Evolutionary conservation across 2,329 filamentous ascomycete genomes (phyloP).

Genomic region (Fusarium sp.): DNA sequence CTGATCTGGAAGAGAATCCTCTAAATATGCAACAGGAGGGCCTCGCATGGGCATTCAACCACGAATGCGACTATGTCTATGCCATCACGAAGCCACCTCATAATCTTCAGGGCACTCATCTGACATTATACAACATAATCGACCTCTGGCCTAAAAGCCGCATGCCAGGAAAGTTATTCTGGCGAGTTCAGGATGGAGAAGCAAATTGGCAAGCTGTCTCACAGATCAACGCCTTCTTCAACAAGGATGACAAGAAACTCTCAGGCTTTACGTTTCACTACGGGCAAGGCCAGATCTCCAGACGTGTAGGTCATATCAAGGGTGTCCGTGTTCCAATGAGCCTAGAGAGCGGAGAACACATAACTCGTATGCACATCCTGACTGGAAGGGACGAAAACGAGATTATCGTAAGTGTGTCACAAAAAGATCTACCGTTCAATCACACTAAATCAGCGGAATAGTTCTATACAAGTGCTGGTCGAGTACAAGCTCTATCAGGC

Average conservation of each 20-base stretch:
- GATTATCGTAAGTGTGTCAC: conserved; percentile 4
- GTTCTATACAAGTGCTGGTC: background rate
- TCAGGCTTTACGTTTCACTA: conserved; percentile 16
- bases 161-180: conserved; percentile 8
- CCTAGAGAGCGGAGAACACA: background rate
- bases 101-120: background rate
- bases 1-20: background rate
- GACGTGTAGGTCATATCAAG: background rate
- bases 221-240: background rate
- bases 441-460: background rate
- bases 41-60: background rate
- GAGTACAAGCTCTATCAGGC: background rate
- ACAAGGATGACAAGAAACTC: rapidly evolving
- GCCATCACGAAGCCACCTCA: background rate
- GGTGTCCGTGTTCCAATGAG: background rate
- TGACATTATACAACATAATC: background rate
- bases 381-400: background rate
- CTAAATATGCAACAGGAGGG: background rate
- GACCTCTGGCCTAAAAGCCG: background rate
- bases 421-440: background rate
- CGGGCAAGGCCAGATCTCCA: background rate
- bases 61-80: background rate
- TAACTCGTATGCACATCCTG: background rate
- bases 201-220: background rate
- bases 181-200: background rate